These are phyloP conservation scores for Ascochyta lentis DNA, from an alignment of 2,329 filamentous ascomycete genomes.

Conservation along the genomic window DNA sequence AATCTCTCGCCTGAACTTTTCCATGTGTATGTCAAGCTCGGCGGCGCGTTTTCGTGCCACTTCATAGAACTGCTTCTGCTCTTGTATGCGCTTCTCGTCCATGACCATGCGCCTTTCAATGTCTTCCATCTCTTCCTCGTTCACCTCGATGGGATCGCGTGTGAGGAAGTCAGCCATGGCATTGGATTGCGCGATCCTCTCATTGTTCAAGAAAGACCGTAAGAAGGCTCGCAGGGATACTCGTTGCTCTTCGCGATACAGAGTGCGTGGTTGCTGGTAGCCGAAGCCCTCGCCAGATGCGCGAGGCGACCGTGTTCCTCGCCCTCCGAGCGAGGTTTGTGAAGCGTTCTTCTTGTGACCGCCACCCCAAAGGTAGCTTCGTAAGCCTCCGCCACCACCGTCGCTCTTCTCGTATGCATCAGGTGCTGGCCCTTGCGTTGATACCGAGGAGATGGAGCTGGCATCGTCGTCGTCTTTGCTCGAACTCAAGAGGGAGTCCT, in stretches of 20 bases:
- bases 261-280: constrained; percentile 57
- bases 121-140: constrained; percentile 83
- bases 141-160: constrained; percentile 72
- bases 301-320: constrained; percentile 37
- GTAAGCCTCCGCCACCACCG: constrained; percentile 50
- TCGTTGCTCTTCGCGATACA: constrained; percentile 88
- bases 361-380: constrained; percentile 52
- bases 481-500: constrained; percentile 66
- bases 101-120: constrained; percentile 79
- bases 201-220: constrained; percentile 83
- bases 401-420: constrained; percentile 46
- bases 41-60: constrained; percentile 88
- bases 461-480: constrained; percentile 71
- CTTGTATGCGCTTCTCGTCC: constrained; percentile 87
- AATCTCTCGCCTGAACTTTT: constrained; percentile 73
- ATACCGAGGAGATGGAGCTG: constrained; percentile 81
- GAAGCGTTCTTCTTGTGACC: constrained; percentile 53
- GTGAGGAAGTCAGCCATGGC: constrained; percentile 86
- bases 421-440: constrained; percentile 65
- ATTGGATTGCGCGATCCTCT: constrained; percentile 80
- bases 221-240: constrained; percentile 91
- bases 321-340: constrained; percentile 44
- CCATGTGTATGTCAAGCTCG: constrained; percentile 97
- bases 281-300: constrained; percentile 41
- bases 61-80: constrained; percentile 94